These are phyloP conservation scores for Aspergillus fijiensis DNA, from an alignment of 2,329 filamentous ascomycete genomes.

Conservation along the genomic window DNA sequence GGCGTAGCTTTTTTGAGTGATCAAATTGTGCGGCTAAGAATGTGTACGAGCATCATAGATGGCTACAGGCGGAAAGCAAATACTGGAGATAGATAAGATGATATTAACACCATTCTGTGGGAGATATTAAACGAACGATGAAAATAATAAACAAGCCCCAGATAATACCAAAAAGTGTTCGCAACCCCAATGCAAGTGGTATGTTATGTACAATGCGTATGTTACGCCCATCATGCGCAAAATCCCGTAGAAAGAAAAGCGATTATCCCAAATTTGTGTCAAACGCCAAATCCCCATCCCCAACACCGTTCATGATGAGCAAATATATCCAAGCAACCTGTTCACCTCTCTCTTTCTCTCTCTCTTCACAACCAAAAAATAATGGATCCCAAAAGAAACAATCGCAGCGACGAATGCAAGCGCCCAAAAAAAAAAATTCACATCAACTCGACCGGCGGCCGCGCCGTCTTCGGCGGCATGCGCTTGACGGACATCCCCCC, in stretches of 20 bases:
- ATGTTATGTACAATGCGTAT: background rate
- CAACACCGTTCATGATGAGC: background rate
- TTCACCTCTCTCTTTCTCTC: too few relatives aligned
- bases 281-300: constrained; percentile 6
- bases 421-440: constrained; percentile 17
- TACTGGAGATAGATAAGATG: too few relatives aligned
- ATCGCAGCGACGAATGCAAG: background rate
- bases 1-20: too few relatives aligned
- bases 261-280: constrained; percentile 3
- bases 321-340: background rate
- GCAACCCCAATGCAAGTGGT: background rate
- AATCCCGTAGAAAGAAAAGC: background rate
- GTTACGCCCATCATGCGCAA: background rate
- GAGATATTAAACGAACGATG: background rate
- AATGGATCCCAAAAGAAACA: too few relatives aligned
- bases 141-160: background rate
- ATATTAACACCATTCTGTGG: background rate
- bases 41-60: too few relatives aligned
- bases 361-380: background rate
- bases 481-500: constrained; percentile 37
- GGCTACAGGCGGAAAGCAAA: too few relatives aligned
- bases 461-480: constrained; percentile 52
- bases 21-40: too few relatives aligned
- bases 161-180: background rate
- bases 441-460: constrained; percentile 60